Percentiles rank a stretch among this genome's conserved stretches.
phyloP scores from a whole-genome alignment of 768 basidiomycete species.

The Pleurotus tuoliensis region DNA sequence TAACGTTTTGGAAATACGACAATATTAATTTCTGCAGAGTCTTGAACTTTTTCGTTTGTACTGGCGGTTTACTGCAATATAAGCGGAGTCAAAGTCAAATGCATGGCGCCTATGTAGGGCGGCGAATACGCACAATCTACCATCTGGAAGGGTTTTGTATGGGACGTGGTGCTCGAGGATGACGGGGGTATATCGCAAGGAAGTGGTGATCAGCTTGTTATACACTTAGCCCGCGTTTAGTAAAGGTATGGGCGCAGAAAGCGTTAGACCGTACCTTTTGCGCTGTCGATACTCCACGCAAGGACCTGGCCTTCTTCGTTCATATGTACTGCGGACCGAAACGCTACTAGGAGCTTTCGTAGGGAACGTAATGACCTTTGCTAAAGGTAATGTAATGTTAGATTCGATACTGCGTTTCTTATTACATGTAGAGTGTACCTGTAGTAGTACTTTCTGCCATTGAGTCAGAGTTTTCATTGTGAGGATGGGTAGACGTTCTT shows the following conservation, averaged over 20 bases:
- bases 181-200: constrained; percentile 87
- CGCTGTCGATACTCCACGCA: constrained; percentile 85
- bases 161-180: constrained; percentile 86
- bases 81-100: constrained; percentile 5
- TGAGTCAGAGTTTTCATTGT: constrained; percentile 65
- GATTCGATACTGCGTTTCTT: too few species aligned
- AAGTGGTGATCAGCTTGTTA: constrained; percentile 84
- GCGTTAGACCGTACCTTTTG: constrained; percentile 50
- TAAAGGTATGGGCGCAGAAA: constrained; percentile 6
- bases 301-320: constrained; percentile 78
- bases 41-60: constrained; percentile 78
- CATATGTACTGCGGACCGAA: constrained; percentile 86
- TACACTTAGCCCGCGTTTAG: constrained; percentile 57
- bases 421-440: constrained; percentile 38
- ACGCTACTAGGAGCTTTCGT: constrained; percentile 81
- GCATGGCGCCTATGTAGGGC: not conserved
- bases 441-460: constrained; percentile 89
- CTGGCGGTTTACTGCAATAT: constrained; percentile 71
- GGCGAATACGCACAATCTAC: constrained; percentile 68
- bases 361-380: constrained; percentile 82
- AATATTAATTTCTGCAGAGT: constrained; percentile 82
- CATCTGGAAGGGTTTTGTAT: constrained; percentile 75
- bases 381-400: constrained; percentile 31
- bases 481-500: constrained; percentile 52
- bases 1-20: constrained; percentile 85